Base-by-base conservation (phyloP, 345 rosid species). In the Pelargonium nanum region DNA sequence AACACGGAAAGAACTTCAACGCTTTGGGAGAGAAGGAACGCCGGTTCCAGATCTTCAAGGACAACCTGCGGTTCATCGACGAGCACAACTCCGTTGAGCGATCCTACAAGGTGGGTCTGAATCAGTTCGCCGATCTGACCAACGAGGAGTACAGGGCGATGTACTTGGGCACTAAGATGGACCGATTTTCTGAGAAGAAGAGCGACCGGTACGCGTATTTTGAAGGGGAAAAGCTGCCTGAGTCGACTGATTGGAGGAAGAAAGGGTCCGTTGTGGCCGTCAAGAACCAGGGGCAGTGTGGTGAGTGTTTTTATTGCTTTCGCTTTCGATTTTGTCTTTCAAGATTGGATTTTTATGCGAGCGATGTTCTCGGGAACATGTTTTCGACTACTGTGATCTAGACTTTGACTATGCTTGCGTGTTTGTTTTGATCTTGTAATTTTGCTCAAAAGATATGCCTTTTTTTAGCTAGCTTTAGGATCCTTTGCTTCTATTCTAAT, bases 201-300 rank as follows among this genome's bases (percentile, higher is more conserved):
- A 79, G 82, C 34, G 66, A 74, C 40, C 80, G 93, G 8, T 85
- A 83, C 61, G 50, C 9, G 56, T 76, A 86, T 24, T 80, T 77
- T 60, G 77, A 74, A 17, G 87, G 89, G 50, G 93, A 87, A 48
- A 63, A 74, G 26, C 66, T 83, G 68, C 97, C 93, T 58, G 85
- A 77, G 8, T 75, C 70, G 21, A 76, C 85, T 70, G 97, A 93
- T 68, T 89, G 97, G 99, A 85, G 93, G 73, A 70, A 77, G 67
- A 56, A 76, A 54, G 97, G 96, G 16, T 91, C 96, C 12, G 97
- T 89, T 22, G 79, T 28, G 8, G 81, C 32, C 1, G 91, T 87
- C 75, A 89, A 87, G 82, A 88, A 93, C 63, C 97, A 93, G 62
- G 91, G 87, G 30, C 75, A 82, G 64, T 87, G 97, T 40, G 96